A percentile compares a stretch with the other conserved stretches of the same genome.
These are phyloP conservation scores for Phaeoacremonium minimum DNA, from an alignment of 2,329 filamentous ascomycete species.

Conservation along the genomic window DNA sequence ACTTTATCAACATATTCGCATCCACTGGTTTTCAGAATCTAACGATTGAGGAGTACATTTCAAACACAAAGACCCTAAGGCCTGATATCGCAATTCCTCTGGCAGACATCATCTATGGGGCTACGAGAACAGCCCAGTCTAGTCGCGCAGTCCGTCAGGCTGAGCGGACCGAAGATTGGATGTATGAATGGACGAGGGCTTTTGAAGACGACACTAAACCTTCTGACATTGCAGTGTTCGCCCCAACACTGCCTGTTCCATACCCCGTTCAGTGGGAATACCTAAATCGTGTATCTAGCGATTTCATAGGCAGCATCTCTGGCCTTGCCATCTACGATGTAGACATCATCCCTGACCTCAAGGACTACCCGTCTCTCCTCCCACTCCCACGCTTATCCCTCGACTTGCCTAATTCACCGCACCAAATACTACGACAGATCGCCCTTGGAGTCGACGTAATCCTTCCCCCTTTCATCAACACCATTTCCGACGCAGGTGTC, in stretches of 20 bases:
- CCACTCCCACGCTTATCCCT: slow-evolving; percentile 71
- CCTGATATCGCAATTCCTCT: slow-evolving; percentile 80
- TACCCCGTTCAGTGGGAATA: slow-evolving; percentile 77
- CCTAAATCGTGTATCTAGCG: slow-evolving; percentile 64
- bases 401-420: slow-evolving; percentile 64
- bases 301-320: slow-evolving; percentile 54
- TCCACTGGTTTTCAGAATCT: slow-evolving; percentile 80
- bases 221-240: slow-evolving; percentile 44
- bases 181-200: slow-evolving; percentile 59
- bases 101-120: slow-evolving; percentile 58
- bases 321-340: slow-evolving; percentile 77
- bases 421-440: slow-evolving; percentile 72
- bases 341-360: slow-evolving; percentile 62
- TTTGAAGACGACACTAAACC: slow-evolving; percentile 23
- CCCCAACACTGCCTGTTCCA: slow-evolving; percentile 70
- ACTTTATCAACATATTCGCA: slow-evolving; percentile 73
- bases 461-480: slow-evolving; percentile 69
- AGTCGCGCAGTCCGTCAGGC: slow-evolving; percentile 82
- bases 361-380: slow-evolving; percentile 46
- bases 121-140: slow-evolving; percentile 47
- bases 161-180: slow-evolving; percentile 80
- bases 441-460: slow-evolving; percentile 76
- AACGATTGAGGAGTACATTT: slow-evolving; percentile 63
- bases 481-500: slow-evolving; percentile 77
- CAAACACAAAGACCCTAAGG: slow-evolving; percentile 58